Evolutionary conservation across 2,329 filamentous ascomycete species (phyloP), one percentile per base, ranked within the genome.

Genomic region (Pyricularia sp.): DNA sequence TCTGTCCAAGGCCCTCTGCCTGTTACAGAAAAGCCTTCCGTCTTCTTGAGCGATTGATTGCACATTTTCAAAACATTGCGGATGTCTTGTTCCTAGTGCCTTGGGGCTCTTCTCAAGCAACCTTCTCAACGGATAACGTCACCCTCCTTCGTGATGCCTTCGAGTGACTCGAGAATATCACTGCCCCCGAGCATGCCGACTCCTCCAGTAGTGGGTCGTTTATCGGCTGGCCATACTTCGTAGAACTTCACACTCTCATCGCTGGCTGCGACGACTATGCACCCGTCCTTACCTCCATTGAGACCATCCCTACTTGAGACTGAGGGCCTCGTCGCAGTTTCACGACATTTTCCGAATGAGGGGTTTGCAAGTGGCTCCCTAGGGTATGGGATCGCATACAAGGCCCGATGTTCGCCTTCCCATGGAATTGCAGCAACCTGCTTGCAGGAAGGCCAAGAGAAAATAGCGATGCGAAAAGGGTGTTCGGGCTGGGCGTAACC

Each of bases 161-260:
- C 88, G 65, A 92, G 77, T 24, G 85, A 85, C 73, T 96, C 92
- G 35, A 96, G 80, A 68, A 97, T 96, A 73, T 89, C 87, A 75
- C 91, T 96, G 4, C 91, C 90, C 13, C 89, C 90, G 28, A 96
- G 78, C 67, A 90, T 78, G 2, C 89, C 86, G 57, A 78, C 79
- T 16, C 81, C 79, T 10, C 76, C 75, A 26, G 78, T 75, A 24
- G 80, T 83, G 9, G 78, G 77, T 71, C 83, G 87, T 69, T 78
- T 80, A 55, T 82, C 78, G 2, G 84, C 83, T n/a, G 83, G 82
- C 94, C 93, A 97, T 12, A 99, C 86, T 77, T 97, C 93, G 74
- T 97, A 92, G 71, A 97, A 97, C 73, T 94, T 94, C 75, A 97
- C 89, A 70, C 86, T 96, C 73, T 91, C 88, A 75, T 97, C 93